These are phyloP conservation scores for Tanacetum coccineum DNA, from an alignment of 129 eudicot species.

Conservation along the genomic window DNA sequence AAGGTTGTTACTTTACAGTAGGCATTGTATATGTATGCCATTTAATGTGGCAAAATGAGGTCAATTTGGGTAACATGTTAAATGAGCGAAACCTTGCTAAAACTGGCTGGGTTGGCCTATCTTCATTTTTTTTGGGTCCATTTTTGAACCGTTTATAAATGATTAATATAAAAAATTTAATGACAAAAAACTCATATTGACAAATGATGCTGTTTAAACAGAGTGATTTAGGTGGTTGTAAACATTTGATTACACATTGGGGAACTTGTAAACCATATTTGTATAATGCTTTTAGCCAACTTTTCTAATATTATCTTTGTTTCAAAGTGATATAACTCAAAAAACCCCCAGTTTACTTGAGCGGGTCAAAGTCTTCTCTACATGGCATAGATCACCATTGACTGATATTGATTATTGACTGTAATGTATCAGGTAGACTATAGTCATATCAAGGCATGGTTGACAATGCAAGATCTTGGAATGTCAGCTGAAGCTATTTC, in stretches of 20 bases:
- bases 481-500: conserved; percentile 38
- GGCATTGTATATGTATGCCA: too few species aligned
- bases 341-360: neutral
- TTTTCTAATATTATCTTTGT: neutral
- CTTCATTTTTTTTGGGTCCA: neutral
- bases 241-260: neutral
- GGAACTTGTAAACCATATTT: neutral
- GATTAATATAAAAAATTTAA: neutral
- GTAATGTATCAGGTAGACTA: conserved; percentile 51
- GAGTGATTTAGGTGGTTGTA: neutral
- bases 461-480: conserved; percentile 71
- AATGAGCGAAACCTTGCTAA: neutral
- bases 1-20: neutral
- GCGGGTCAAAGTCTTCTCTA: neutral
- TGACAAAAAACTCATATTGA: neutral
- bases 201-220: neutral
- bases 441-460: conserved; percentile 55
- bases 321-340: neutral
- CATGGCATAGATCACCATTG: neutral
- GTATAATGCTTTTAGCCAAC: neutral
- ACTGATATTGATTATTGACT: conserved; percentile 4
- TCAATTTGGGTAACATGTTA: too few species aligned
- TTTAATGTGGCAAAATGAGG: too few species aligned
- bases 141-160: neutral
- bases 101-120: neutral